Percentiles rank a stretch among this genome's conserved stretches.
Conservation (phyloP, 139 green algal genomes). For the Coelastrella sp. region DNA sequence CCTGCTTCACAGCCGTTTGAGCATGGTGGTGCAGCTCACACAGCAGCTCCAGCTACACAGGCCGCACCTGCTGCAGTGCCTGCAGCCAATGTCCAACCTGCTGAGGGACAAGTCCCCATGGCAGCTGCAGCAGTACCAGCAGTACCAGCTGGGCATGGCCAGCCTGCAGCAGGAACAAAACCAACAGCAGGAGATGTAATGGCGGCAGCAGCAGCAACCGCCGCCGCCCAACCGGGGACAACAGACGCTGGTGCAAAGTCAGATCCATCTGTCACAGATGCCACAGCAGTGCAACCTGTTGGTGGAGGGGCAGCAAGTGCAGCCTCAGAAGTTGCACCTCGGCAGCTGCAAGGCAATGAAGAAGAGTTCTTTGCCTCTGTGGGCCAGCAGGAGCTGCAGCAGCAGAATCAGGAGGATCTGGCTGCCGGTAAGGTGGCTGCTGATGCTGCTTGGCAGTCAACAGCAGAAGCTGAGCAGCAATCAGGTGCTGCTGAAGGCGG, state of each 20-base stretch:
- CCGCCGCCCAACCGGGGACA: neutral
- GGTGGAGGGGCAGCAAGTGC: neutral
- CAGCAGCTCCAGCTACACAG: neutral
- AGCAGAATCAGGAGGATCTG: neutral
- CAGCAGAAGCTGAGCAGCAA: neutral
- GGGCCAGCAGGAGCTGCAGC: neutral
- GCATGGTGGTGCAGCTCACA: neutral
- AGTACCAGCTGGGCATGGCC: neutral
- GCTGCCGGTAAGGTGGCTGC: no score
- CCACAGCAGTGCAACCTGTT: neutral
- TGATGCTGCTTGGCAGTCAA: neutral
- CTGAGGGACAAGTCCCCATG: neutral
- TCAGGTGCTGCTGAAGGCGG: no score
- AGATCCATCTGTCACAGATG: neutral
- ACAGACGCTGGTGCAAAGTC: neutral
- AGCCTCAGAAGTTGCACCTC: neutral
- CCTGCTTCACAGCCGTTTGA: neutral
- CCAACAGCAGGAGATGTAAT: neutral
- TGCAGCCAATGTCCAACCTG: neutral
- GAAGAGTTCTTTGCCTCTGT: neutral
- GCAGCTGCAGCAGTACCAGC: neutral
- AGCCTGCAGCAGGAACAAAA: neutral
- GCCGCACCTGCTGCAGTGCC: neutral
- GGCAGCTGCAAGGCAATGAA: neutral
- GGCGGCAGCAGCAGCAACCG: neutral